Conservation (phyloP, 352 stramenopile species). For the Globisporangium spiculum region DNA sequence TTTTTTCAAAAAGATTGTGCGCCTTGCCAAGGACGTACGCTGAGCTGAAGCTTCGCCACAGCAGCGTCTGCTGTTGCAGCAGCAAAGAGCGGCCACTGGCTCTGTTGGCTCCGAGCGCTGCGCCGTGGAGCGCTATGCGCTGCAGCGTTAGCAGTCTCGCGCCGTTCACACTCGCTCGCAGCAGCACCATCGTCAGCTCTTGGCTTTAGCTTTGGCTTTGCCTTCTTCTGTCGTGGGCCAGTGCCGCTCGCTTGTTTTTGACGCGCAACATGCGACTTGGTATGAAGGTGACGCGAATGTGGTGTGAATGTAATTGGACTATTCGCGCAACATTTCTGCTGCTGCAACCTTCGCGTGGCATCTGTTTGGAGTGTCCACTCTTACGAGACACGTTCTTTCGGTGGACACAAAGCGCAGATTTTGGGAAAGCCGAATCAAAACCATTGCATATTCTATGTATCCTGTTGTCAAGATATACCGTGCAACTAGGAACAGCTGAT, state of each 20-base stretch:
- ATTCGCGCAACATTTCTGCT: background rate
- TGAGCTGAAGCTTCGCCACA: constrained; percentile 35
- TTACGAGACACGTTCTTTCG: background rate
- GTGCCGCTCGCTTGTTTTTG: constrained; percentile 6
- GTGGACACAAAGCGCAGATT: background rate
- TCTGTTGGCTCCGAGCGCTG: background rate
- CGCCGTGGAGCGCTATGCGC: constrained; percentile 8
- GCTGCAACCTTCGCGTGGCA: background rate
- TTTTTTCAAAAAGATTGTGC: background rate
- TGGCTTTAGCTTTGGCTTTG: background rate
- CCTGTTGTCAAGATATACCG: background rate
- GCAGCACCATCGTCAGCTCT: constrained; percentile 3
- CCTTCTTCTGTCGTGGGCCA: background rate
- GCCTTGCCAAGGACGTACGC: constrained; percentile 22
- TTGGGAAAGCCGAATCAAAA: too few species aligned
- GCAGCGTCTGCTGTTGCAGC: constrained; percentile 8
- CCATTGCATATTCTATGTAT: background rate
- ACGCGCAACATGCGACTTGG: constrained; percentile 3
- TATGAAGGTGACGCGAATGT: background rate
- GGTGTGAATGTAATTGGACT: background rate
- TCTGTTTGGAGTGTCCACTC: background rate
- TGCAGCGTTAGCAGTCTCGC: constrained; percentile 15
- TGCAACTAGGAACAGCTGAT: background rate
- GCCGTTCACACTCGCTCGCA: constrained; percentile 5
- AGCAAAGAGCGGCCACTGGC: background rate